A percentile compares a stretch with the other conserved stretches of the same genome.
These are phyloP conservation scores for Pythium folliculosum DNA, from an alignment of 352 stramenopile species.

Conservation along the genomic window DNA sequence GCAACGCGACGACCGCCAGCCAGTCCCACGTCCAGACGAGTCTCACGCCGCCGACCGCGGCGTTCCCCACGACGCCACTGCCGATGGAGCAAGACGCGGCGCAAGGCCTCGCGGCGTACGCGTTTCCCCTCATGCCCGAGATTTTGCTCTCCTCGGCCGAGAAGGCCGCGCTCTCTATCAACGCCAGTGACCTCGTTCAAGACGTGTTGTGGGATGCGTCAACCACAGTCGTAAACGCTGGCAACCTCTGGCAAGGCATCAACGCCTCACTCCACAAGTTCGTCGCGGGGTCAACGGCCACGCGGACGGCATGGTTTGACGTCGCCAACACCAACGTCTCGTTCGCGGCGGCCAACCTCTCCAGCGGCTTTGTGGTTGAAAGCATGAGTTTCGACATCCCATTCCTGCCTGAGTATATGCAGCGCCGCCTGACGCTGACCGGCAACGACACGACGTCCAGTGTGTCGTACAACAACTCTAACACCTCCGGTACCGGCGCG, in stretches of 20 bases:
- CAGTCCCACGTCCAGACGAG: constrained; percentile 1
- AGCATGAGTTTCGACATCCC: constrained; percentile 29
- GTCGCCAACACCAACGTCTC: constrained; percentile 7
- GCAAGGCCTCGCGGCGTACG: constrained; percentile 13
- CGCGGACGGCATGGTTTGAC: constrained; percentile 25
- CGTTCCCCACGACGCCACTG: not conserved
- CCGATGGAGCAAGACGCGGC: constrained; percentile 3
- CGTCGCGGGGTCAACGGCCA: not conserved
- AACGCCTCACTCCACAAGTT: constrained; percentile 19
- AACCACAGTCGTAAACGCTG: not conserved
- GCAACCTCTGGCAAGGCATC: constrained; percentile 6
- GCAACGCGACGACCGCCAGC: not conserved
- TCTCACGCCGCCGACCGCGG: not conserved
- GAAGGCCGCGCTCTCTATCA: not conserved
- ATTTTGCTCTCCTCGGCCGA: constrained; percentile 19
- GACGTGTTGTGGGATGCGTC: not conserved
- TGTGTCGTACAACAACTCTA: constrained; percentile 25
- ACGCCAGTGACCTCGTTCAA: not conserved
- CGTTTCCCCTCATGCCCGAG: constrained; percentile 16
- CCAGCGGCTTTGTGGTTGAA: constrained; percentile 17
- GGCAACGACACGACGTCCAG: constrained; percentile 29
- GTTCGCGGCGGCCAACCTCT: constrained; percentile 10
- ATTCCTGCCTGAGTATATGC: constrained; percentile 27
- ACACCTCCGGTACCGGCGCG: not conserved
- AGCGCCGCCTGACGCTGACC: constrained; percentile 25